phyloP scores from a whole-genome alignment of 495 filamentous ascomycete genomes.

The Cenococcum geophilum region DNA sequence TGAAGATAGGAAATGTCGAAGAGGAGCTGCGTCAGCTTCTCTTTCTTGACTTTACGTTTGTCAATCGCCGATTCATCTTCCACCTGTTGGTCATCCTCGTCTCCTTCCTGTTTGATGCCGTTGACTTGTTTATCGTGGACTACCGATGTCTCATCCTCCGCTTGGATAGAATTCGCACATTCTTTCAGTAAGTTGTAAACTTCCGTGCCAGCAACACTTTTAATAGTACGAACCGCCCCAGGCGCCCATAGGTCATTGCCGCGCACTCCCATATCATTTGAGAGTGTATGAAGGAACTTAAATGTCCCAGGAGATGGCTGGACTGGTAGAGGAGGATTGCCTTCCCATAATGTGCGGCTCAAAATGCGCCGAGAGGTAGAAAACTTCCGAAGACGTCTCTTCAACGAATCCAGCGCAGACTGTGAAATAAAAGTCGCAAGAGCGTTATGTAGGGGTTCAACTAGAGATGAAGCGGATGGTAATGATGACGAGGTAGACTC shows the following conservation, averaged over 20 bases:
- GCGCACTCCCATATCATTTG: slow-evolving; percentile 56
- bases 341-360: slow-evolving; percentile 62
- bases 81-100: background rate
- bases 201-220: slow-evolving; percentile 41
- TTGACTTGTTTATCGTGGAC: background rate
- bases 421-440: slow-evolving; percentile 14
- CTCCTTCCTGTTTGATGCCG: background rate
- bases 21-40: slow-evolving; percentile 58
- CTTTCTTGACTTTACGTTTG: slow-evolving; percentile 11
- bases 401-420: slow-evolving; percentile 10
- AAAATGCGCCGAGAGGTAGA: background rate
- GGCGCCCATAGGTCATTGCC: slow-evolving; percentile 83
- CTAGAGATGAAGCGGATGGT: slow-evolving; percentile 14
- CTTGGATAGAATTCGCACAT: background rate
- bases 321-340: slow-evolving; percentile 65
- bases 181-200: slow-evolving; percentile 23
- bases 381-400: background rate
- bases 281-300: slow-evolving; percentile 61
- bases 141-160: background rate
- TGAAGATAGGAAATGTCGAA: slow-evolving; percentile 71
- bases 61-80: background rate
- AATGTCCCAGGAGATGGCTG: slow-evolving; percentile 76
- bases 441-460: slow-evolving; percentile 24
- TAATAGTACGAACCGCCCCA: slow-evolving; percentile 58
- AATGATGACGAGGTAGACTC: background rate